Percentiles rank a stretch among this genome's conserved stretches.
phyloP scores from a whole-genome alignment of 1,284 basidiomycete genomes.

The Acaromyces ingoldii region DNA sequence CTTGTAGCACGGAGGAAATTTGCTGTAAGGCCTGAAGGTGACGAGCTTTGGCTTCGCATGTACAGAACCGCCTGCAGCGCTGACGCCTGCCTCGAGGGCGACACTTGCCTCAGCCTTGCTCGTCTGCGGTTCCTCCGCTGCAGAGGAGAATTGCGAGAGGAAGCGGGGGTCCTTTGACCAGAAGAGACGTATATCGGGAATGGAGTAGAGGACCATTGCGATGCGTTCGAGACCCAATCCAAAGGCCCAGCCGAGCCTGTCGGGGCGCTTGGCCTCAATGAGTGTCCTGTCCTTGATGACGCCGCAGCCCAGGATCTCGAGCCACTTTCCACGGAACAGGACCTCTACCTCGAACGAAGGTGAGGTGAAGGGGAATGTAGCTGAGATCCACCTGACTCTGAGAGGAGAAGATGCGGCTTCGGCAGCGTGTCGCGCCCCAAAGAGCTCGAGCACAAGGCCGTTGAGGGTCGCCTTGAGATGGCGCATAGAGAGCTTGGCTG shows the following conservation, averaged over 20 bases:
- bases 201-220: slow-evolving; percentile 94
- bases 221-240: slow-evolving; percentile 95
- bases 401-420: slow-evolving; percentile 58
- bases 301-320: slow-evolving; percentile 91
- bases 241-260: slow-evolving; percentile 97
- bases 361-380: slow-evolving; percentile 94
- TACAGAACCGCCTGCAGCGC: not conserved
- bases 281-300: slow-evolving; percentile 86
- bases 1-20: slow-evolving; percentile 49
- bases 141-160: slow-evolving; percentile 68
- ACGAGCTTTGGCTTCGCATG: slow-evolving; percentile 25
- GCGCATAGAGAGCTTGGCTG: slow-evolving; percentile 61
- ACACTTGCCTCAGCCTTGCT: not conserved
- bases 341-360: slow-evolving; percentile 98
- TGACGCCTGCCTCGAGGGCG: slow-evolving; percentile 5
- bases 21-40: slow-evolving; percentile 48
- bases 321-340: slow-evolving; percentile 91
- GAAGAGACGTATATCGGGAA: slow-evolving; percentile 98
- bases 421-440: slow-evolving; percentile 55
- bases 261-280: slow-evolving; percentile 60
- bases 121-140: slow-evolving; percentile 14
- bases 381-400: slow-evolving; percentile 91
- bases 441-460: slow-evolving; percentile 75
- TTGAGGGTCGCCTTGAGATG: slow-evolving; percentile 92
- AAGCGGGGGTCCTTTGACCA: slow-evolving; percentile 90